Base-by-base conservation (phyloP, 768 basidiomycete species). In the Harrya chromipes region DNA sequence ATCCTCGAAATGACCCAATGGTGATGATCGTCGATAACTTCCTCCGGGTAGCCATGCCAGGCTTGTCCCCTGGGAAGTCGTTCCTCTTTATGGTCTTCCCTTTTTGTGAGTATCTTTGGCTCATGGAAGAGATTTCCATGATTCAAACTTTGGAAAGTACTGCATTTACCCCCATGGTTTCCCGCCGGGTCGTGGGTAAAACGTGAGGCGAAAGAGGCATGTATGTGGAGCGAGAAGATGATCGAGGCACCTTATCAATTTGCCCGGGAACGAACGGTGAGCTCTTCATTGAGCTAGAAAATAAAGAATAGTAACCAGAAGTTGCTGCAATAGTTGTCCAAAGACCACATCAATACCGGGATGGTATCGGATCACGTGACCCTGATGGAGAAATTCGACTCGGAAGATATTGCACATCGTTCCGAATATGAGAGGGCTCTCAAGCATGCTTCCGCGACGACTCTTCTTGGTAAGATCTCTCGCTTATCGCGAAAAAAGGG, bases 91-190 rank as follows among this genome's bases (percentile, higher is more conserved):
- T 43, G 14, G 8, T 29, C 4, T 47, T 48, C 31, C 52, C 52
- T 14, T 53, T 53, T 39, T n/a, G 52, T 53, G n/a, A 45, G 52
- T 33, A 33, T 17, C 17, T n/a, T 21, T 20, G 13, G 14, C 6
- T 19, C 10, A 16, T 11, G 17, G 2, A 4, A 17, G 23, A 37
- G 24, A 26, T 14, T 33, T 29, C 4, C 14, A 14, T 11, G 21
- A 34, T 23, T 12, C 16, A 6, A 14, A 11, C 11, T 19, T 41
- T 40, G 1, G 20, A 20, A 29, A 65, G 64, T 66, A 23, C 51
- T 55, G 12, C 31, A 59, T 40, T 17, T 61, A 16, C 61, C 63
- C 1, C 43, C 53, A 11, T 62, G 56, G 57, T 42, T 61, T 6
- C 56, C 62, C 6, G 46, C 62, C 6, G 46, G 52, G 4, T 43